Conservation (phyloP, 257 asterid genomes). For the Misopates orontium region DNA sequence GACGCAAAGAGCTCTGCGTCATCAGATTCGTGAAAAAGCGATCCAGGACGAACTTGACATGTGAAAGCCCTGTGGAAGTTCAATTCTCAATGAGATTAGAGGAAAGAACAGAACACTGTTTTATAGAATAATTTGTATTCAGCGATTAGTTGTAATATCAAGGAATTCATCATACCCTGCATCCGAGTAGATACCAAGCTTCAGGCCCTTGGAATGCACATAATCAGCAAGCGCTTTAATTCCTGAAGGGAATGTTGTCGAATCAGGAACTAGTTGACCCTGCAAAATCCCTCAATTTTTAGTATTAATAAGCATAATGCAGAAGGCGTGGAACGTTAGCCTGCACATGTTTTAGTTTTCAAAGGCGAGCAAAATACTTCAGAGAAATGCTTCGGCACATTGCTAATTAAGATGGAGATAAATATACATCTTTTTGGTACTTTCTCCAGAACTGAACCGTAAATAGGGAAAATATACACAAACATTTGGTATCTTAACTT, state of each 20-base stretch:
- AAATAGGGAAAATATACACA: background rate
- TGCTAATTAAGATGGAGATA: too few relatives aligned
- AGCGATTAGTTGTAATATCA: slow-evolving; percentile 3
- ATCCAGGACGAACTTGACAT: slow-evolving; percentile 93
- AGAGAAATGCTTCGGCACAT: background rate
- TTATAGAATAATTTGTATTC: background rate
- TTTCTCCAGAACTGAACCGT: background rate
- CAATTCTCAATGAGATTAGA: slow-evolving; percentile 25
- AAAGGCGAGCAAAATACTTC: too few relatives aligned
- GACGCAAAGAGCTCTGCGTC: slow-evolving; percentile 86
- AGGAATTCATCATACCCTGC: slow-evolving; percentile 73
- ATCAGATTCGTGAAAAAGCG: slow-evolving; percentile 76
- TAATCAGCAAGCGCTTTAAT: slow-evolving; percentile 86
- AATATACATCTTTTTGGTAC: too few relatives aligned
- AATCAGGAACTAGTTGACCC: slow-evolving; percentile 72
- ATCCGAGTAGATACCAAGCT: slow-evolving; percentile 95
- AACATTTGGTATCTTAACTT: background rate
- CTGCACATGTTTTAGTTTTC: too few relatives aligned
- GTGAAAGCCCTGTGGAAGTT: slow-evolving; percentile 58
- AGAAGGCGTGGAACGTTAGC: too few relatives aligned
- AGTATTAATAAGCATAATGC: slow-evolving; percentile 15
- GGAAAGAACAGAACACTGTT: slow-evolving; percentile 10
- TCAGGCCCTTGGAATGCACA: slow-evolving; percentile 86
- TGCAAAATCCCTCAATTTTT: slow-evolving; percentile 35
- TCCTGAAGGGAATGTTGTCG: slow-evolving; percentile 81